Evolutionary conservation across 352 stramenopile genomes (phyloP).

Genomic region (Phytophthora constricta): DNA sequence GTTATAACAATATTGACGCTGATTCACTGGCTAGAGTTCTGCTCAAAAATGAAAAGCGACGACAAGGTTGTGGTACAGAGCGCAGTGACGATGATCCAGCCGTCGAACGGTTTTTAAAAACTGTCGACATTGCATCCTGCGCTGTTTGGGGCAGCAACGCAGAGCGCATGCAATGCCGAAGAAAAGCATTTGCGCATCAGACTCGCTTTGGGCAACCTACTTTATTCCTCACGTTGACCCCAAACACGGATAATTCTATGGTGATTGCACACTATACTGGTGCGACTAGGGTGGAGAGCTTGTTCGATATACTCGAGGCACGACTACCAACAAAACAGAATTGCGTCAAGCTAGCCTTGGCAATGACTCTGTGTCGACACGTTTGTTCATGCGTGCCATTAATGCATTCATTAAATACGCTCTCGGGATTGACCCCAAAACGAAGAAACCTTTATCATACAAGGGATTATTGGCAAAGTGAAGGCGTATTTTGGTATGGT

Average conservation of each 20-base stretch:
- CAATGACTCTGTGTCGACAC: constrained; percentile 15
- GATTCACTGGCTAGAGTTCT: not conserved
- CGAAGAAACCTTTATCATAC: not conserved
- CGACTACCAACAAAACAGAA: constrained; percentile 7
- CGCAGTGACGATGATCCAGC: not conserved
- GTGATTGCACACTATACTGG: constrained; percentile 13
- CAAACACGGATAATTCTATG: constrained; percentile 7
- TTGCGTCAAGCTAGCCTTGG: constrained; percentile 9
- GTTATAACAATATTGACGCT: not conserved
- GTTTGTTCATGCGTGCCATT: constrained; percentile 13
- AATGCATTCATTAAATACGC: constrained; percentile 5
- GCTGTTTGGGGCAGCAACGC: constrained; percentile 7
- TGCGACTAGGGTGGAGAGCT: not conserved
- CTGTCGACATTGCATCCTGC: not conserved
- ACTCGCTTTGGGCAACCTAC: constrained; percentile 8
- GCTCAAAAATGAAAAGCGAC: constrained; percentile 8
- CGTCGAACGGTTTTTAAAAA: not conserved
- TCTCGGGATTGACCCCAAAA: constrained; percentile 8
- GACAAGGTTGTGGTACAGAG: constrained; percentile 2
- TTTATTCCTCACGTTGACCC: constrained; percentile 14
- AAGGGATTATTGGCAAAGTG: constrained; percentile 6
- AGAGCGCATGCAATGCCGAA: constrained; percentile 3
- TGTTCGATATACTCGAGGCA: constrained; percentile 5
- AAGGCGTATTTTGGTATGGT: constrained; percentile 17
- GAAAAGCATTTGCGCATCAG: constrained; percentile 9